phyloP scores from a whole-genome alignment of 164 flowering plant species.

The Annona cherimola region DNA sequence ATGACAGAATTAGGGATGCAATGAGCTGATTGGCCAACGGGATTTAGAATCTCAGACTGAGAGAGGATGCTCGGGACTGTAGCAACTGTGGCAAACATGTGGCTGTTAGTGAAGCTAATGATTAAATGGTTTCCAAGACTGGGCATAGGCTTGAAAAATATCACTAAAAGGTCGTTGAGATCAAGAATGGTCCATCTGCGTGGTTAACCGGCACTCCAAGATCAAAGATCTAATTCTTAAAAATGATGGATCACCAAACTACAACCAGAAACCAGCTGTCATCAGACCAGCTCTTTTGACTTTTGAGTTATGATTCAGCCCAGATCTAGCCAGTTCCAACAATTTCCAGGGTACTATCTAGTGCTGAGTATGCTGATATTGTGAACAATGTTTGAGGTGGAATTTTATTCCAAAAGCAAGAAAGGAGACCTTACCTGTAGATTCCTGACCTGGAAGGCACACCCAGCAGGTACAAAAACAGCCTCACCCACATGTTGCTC shows the following conservation, averaged over 20 bases:
- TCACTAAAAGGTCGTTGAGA: background rate
- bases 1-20: background rate
- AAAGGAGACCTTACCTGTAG: conserved; percentile 50
- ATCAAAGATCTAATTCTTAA: background rate
- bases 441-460: conserved; percentile 82
- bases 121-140: background rate
- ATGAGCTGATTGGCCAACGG: background rate
- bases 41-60: background rate
- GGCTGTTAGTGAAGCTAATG: background rate
- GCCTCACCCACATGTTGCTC: conserved; percentile 83
- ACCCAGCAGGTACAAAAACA: conserved; percentile 89
- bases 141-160: background rate
- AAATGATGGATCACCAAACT: no score
- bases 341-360: no score
- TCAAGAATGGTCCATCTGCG: background rate
- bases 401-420: background rate
- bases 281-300: no score
- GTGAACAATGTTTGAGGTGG: background rate
- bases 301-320: no score
- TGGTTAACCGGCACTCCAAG: background rate
- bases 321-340: no score
- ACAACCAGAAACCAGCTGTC: no score
- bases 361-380: background rate
- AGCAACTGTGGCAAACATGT: background rate
- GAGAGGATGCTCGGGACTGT: no score